Evolutionary conservation across 768 basidiomycete genomes (phyloP).

Genomic region (Auriscalpium orientale): DNA sequence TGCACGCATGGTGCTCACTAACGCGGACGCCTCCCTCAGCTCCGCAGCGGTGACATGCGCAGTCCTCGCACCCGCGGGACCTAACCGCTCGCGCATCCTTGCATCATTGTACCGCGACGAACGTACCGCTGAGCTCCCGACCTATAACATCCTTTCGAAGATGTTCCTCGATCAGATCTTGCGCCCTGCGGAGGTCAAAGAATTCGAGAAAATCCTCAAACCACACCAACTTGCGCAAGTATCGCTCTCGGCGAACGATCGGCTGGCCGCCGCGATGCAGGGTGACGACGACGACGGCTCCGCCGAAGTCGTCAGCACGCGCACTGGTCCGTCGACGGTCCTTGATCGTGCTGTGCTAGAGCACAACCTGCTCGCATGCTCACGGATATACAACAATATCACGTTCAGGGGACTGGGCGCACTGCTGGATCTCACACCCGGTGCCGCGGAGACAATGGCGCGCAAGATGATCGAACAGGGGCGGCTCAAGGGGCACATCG

Average conservation of each 20-base stretch:
- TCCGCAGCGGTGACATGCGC: conserved; percentile 92
- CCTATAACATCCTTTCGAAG: conserved; percentile 87
- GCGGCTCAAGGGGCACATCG: conserved; percentile 85
- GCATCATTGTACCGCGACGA: conserved; percentile 94
- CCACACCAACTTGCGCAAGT: conserved; percentile 94
- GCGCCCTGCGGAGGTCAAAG: conserved; percentile 79
- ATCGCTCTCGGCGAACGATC: conserved; percentile 75
- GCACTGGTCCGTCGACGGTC: conserved; percentile 91
- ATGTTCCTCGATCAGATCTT: conserved; percentile 99
- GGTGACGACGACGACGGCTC: conserved; percentile 41
- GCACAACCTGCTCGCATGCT: conserved; percentile 94
- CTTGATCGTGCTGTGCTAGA: conserved; percentile 98
- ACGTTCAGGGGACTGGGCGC: conserved; percentile 91
- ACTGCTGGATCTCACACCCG: conserved; percentile 81
- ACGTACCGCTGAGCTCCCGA: conserved; percentile 69
- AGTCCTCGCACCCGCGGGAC: conserved; percentile 94
- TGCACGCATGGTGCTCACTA: background rate
- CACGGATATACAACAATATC: conserved; percentile 97
- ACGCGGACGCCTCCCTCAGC: conserved; percentile 31
- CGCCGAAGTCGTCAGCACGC: conserved; percentile 52
- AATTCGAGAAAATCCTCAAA: conserved; percentile 81
- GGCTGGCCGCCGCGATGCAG: conserved; percentile 59
- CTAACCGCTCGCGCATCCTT: conserved; percentile 88
- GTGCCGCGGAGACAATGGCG: conserved; percentile 95
- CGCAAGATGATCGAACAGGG: conserved; percentile 98